Evolutionary conservation across 306 rosid genomes (phyloP), one percentile per base, ranked within the genome.

Genomic region (Glycine latifolia): DNA sequence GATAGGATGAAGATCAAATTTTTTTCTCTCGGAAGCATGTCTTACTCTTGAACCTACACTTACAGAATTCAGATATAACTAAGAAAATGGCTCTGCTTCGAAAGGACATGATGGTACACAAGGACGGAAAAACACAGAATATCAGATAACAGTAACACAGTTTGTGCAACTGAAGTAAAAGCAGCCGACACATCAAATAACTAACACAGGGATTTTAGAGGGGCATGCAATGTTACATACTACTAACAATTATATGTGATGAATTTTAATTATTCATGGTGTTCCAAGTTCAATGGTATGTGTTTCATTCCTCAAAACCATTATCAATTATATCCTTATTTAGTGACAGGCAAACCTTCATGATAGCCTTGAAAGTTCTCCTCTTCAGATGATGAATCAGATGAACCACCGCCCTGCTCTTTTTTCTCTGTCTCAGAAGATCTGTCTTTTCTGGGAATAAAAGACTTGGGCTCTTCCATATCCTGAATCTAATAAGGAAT

Each of bases 401-500:
- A 84, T 43, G 56, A 80, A 49, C 71, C 82, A 26, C 31, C 31
- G 81, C 85, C 81, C 86, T 86, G 87, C 67, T 63, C 87, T 58
- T 60, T 86, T 26, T 77, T 81, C 83, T 87, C 83, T 13, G 83
- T 70, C 73, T 73, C 73, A 75, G 79, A 63, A 77, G 71, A 52
- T 63, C 83, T 56, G 58, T 85, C 83, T 82, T 87, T 86, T 70
- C 75, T 78, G 43, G 76, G 79, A 80, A 78, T 79, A 73, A 84
- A 86, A 81, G 73, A 77, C 71, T 77, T 60, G 65, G 77, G 76
- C 73, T 88, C 87, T 80, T 83, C 85, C 37, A 61, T 59, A 37
- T 76, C 89, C 98, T 95, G 89, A 85, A 81, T 87, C 71, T 84
- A 86, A 67, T 87, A 93, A 91, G 91, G 92, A 90, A 88, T 76